Evolutionary conservation across 208 protist species (phyloP).

Genomic region (Trypanosoma boissoni): DNA sequence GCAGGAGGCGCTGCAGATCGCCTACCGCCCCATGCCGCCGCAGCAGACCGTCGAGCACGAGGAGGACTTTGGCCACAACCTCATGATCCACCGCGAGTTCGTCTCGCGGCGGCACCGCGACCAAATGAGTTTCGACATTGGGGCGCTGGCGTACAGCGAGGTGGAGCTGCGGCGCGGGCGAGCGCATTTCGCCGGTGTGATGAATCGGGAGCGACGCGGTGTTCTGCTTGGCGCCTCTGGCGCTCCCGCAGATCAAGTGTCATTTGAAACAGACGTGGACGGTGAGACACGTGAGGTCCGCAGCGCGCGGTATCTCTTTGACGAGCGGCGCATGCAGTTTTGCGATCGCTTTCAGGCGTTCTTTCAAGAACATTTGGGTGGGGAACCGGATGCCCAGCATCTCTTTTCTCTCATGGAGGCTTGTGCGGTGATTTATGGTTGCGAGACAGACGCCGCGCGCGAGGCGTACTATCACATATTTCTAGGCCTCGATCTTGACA

Average conservation of each 20-base stretch:
- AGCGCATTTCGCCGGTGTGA: conserved; percentile 61
- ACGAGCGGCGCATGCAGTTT: conserved; percentile 74
- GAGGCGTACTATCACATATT: conserved; percentile 74
- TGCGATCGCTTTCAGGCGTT: conserved; percentile 86
- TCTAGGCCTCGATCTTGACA: conserved; percentile 61
- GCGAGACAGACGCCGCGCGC: conserved; percentile 48
- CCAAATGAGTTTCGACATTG: conserved; percentile 54
- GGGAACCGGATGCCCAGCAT: conserved; percentile 32
- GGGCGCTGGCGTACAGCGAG: conserved; percentile 71
- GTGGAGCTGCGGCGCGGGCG: conserved; percentile 56
- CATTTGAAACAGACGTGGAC: conserved; percentile 63
- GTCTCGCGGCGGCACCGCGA: conserved; percentile 60
- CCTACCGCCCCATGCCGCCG: conserved; percentile 79
- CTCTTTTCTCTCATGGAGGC: conserved; percentile 89
- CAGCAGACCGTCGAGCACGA: conserved; percentile 82
- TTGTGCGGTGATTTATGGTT: conserved; percentile 82
- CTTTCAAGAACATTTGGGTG: conserved; percentile 41
- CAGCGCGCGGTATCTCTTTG: conserved; percentile 80
- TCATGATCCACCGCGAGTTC: conserved; percentile 89
- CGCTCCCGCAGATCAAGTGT: conserved; percentile 49
- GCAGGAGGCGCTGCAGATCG: conserved; percentile 76
- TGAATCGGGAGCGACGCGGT: conserved; percentile 74
- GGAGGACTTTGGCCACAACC: conserved; percentile 79
- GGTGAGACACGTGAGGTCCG: conserved; percentile 55
- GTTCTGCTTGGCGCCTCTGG: conserved; percentile 45